Base-by-base conservation (phyloP, 2,329 filamentous ascomycete genomes). In the Alternaria triticimaculans region DNA sequence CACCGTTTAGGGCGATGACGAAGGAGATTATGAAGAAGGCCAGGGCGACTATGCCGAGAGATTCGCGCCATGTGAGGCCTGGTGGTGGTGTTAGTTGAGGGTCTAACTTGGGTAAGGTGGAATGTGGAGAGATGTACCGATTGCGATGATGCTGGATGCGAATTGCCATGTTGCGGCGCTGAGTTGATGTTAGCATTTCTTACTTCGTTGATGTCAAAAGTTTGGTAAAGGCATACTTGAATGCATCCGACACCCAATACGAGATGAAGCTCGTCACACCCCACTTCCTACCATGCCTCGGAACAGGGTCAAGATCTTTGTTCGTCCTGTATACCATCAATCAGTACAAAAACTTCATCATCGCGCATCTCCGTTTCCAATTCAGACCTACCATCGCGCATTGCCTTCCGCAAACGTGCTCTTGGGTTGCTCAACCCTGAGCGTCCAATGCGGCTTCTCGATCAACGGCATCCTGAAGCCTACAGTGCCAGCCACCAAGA, bases 1-100 rank as follows among this genome's bases (percentile, higher is more conserved):
- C 86, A 20, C 88, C 87, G 67, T 87, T 89, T 11, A 85, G 81
- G 12, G 86, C 85, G 46, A 90, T 89, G n/a, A 90, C 87, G 46
- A 87, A 82, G 37, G 83, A 85, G 44, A 87, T 83, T 60, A 86
- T 84, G 70, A 86, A 83, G 76, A 85, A 85, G 15, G 80, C 82
- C 18, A 85, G 74, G 15, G 84, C 84, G 28, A 86, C 82, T 61
- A 87, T 88, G 46, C 78, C 82, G 54, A 87, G 81, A 5, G 85
- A 84, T 71, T 89, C 87, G 51, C 82, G 80, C 81, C 86, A 88
- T 58, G 81, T 84, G 20, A 89, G 78, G 3, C 87, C 86, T 78
- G 44, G 20, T 28, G 6, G 14, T 54, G 18, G 59, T 59, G 51
- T 62, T 41, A 60, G 44, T 18, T 15, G 15, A 26, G 23, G 23